Base-by-base conservation (phyloP, 2,329 filamentous ascomycete genomes). In the Phaeoacremonium minimum region DNA sequence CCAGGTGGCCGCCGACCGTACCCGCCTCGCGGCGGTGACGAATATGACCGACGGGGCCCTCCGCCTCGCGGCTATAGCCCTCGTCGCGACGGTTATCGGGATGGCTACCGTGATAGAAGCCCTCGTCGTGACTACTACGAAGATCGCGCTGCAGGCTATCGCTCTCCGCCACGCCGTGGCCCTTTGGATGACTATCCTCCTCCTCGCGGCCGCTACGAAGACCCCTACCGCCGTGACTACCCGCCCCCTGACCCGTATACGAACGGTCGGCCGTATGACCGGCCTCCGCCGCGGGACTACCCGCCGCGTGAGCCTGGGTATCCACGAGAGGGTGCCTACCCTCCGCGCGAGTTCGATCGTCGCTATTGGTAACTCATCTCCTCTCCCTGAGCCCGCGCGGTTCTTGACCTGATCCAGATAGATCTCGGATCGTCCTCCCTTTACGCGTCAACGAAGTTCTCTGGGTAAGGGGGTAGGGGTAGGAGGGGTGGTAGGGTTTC, bases 111-210 rank as follows among this genome's bases (percentile, higher is more conserved):
- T 57, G 88, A 94, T 55, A 83, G 90, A 52, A 91, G 87, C 54
- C 85, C 85, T 39, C 83, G 85, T 42, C 83, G 87, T 49, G 85
- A 91, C 42, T 95, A 95, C 65, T 95, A 96, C 63, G 83, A 87
- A 32, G 87, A 91, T 46, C 80, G 32, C 19, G 31, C 85, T 55
- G 80, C 85, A 50, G 78, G 83, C 33, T 89, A 90, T 54, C 83
- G 87, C 40, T 88, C 87, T 38, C 87, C 88, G 43, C 85, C 85
- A 30, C 83, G 85, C 47, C 83, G 84, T 46, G 73, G 75, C 15
- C 82, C 85, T 30, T 71, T 85, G 45, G 84, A 90, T 43, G 89
- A 95, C 54, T 93, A 95, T 42, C 66, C 66, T 49, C 79, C 80
- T 37, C 79, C 74, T 37, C 72, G 84, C 44, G 72, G 75, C 47